These are phyloP conservation scores for Tephrocybe sp. DNA, from an alignment of 768 basidiomycete genomes.

Conservation along the genomic window DNA sequence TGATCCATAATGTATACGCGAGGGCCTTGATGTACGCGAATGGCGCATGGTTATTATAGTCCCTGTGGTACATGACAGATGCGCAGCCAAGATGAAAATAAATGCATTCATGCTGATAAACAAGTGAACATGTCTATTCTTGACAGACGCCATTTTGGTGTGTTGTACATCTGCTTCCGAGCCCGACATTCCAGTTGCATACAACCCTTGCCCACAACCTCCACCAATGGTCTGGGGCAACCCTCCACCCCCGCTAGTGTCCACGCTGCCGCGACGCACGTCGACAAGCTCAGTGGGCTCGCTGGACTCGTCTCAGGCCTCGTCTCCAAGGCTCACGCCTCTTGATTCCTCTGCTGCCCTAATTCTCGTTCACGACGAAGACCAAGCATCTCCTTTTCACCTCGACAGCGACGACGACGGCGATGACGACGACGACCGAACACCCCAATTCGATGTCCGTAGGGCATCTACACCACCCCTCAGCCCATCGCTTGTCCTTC, in stretches of 20 bases:
- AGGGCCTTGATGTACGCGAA: too few species aligned
- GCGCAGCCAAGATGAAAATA: too few species aligned
- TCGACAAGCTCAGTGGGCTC: slow-evolving; percentile 27
- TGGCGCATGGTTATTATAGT: too few species aligned
- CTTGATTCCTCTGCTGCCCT: slow-evolving; percentile 52
- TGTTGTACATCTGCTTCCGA: too few species aligned
- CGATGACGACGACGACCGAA: slow-evolving; percentile 36
- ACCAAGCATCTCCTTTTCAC: slow-evolving; percentile 37
- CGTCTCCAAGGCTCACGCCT: slow-evolving; percentile 26
- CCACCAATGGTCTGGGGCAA: slow-evolving; percentile 19
- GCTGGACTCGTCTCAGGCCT: slow-evolving; percentile 21
- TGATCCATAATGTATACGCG: too few species aligned
- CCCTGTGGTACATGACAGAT: too few species aligned
- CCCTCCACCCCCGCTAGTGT: slow-evolving; percentile 14
- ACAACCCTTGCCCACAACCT: neutral
- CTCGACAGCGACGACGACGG: slow-evolving; percentile 43
- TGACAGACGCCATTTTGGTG: too few species aligned
- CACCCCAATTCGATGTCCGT: slow-evolving; percentile 44
- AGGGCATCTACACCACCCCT: slow-evolving; percentile 52
- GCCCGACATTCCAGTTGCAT: neutral
- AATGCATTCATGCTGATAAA: too few species aligned
- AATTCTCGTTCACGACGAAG: slow-evolving; percentile 60
- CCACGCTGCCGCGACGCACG: slow-evolving; percentile 8
- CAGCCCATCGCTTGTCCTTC: slow-evolving; percentile 55
- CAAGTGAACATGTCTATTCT: too few species aligned